phyloP scores from a whole-genome alignment of 495 filamentous ascomycete genomes.

The Hypoxylon fuscum region DNA sequence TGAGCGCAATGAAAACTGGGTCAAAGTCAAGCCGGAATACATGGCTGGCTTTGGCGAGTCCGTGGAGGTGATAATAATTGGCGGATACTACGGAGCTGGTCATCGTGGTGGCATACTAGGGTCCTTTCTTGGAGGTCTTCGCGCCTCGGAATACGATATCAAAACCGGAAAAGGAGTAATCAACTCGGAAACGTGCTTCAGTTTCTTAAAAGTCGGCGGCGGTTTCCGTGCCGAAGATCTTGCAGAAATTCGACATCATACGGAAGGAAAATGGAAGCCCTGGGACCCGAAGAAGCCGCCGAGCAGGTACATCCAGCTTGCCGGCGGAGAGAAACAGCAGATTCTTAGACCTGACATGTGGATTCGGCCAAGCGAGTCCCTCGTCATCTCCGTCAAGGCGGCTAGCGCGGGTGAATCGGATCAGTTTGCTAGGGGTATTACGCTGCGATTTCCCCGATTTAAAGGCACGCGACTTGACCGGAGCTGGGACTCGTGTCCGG shows the following conservation, averaged over 20 bases:
- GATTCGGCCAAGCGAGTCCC: conserved; percentile 88
- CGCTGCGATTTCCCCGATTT: conserved; percentile 92
- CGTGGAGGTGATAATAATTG: conserved; percentile 87
- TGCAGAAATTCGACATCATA: conserved; percentile 78
- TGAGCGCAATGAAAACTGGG: conserved; percentile 95
- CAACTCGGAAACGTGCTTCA: conserved; percentile 79
- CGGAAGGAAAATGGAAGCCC: conserved; percentile 88
- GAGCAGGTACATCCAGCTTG: conserved; percentile 80
- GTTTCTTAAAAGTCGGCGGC: conserved; percentile 96
- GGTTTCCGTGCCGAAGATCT: conserved; percentile 90
- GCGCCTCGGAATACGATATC: conserved; percentile 74
- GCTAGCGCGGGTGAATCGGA: conserved; percentile 78
- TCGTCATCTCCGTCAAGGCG: conserved; percentile 92
- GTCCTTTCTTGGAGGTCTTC: conserved; percentile 87
- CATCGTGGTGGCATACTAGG: conserved; percentile 82
- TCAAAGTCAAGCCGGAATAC: conserved; percentile 99
- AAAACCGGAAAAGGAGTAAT: conserved; percentile 55
- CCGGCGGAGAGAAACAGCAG: conserved; percentile 73
- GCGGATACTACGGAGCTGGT: conserved; percentile 92
- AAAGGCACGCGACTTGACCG: conserved; percentile 83
- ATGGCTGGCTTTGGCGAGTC: conserved; percentile 97
- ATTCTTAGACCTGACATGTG: conserved; percentile 88
- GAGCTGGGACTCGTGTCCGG: conserved; percentile 81
- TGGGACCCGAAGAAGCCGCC: conserved; percentile 87
- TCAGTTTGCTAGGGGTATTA: conserved; percentile 78